phyloP scores from a whole-genome alignment of 148 eudicot genomes.

The Bassia scoparia region DNA sequence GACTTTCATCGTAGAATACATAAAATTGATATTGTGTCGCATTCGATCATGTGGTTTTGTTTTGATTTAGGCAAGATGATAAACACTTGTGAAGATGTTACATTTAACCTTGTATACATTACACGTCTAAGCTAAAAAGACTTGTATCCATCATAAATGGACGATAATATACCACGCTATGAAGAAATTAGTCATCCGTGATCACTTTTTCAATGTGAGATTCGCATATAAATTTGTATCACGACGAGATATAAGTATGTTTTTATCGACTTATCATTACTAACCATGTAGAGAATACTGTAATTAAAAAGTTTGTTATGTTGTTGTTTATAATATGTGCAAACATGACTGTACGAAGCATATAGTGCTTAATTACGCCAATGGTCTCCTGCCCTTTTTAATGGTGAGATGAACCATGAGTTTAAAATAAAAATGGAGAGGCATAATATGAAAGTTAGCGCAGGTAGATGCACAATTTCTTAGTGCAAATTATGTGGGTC shows the following conservation, averaged over 20 bases:
- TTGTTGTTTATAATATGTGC: neutral
- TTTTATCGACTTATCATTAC: too few relatives aligned
- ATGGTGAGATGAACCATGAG: neutral
- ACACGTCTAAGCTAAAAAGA: too few relatives aligned
- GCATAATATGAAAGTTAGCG: neutral
- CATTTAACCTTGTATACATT: too few relatives aligned
- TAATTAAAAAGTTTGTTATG: too few relatives aligned
- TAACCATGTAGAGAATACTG: neutral
- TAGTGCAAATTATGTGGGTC: slow-evolving; percentile 7
- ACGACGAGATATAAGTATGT: too few relatives aligned
- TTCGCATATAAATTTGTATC: too few relatives aligned
- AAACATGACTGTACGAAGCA: neutral
- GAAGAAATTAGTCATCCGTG: too few relatives aligned
- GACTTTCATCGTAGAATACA: neutral
- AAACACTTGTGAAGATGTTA: too few relatives aligned
- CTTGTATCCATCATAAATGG: too few relatives aligned
- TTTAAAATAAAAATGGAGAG: neutral
- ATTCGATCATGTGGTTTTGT: slow-evolving; percentile 5
- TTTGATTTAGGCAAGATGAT: neutral
- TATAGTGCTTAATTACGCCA: neutral
- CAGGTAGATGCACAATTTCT: neutral
- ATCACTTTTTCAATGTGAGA: too few relatives aligned
- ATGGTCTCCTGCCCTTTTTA: neutral
- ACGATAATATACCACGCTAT: too few relatives aligned
- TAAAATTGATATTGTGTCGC: neutral